Base-by-base conservation (phyloP, 768 basidiomycete species). In the Crassisporium funariophilum region DNA sequence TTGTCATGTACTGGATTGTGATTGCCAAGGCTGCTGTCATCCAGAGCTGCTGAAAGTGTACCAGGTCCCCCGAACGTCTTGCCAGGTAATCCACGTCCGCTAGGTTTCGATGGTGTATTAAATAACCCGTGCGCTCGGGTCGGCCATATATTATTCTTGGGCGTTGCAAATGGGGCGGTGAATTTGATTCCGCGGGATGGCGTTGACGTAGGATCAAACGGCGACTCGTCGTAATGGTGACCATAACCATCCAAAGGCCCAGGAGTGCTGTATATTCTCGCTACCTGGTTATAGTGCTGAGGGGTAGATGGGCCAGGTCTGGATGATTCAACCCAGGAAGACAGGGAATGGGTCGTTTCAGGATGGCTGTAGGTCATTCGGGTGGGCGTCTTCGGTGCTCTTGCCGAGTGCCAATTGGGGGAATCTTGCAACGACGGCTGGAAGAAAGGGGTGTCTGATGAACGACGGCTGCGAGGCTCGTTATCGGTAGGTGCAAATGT, bases 151-250 rank as follows among this genome's bases (percentile, higher is more conserved):
- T 63, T 72, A 37, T 74, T 74, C 62, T 84, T 87, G n/a, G 84
- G 85, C 15, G 84, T 86, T 31, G 76, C 67, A 56, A 84, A 84
- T 2, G 82, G 59, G 9, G 64, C 65, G 34, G 73, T 73, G 55
- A 87, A 82, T 57, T 72, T 81, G 55, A 88, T 82, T 4, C 88
- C 86, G 35, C 88, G 73, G n/a, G 88, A 90, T 3, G 88, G 88
- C 7, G 88, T 90, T 15, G 86, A 85, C 19, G 83, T 82, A 4
- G 88, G 87, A 62, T 91, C 88, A 57, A 89, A 91, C 1, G 82
- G 78, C 4, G 74, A 69, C 33, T 81, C 81, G 13, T 84, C 81
- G 16, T 65, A 64, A 4, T 46, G 25, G 43, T 55, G 56, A 38
- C 44, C 48, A 48, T 53, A 64, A 13, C 50, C 38, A 31, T 75